Evolutionary conservation across 1,139 yeast species (phyloP).

Genomic region (Trichomonascaceae sp.): DNA sequence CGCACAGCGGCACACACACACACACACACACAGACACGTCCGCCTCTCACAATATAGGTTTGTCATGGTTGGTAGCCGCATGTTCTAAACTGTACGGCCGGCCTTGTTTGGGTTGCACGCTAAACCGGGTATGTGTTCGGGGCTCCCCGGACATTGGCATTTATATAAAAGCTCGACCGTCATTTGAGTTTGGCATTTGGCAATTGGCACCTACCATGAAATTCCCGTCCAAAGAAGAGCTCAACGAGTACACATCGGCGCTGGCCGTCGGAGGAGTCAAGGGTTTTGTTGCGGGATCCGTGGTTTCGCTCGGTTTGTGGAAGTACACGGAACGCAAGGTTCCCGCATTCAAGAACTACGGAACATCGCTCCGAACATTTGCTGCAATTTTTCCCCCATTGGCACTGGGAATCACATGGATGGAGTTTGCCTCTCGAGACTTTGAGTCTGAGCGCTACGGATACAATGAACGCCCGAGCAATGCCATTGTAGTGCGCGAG

Average conservation of each 20-base stretch:
- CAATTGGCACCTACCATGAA: too few species aligned
- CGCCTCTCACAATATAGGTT: too few species aligned
- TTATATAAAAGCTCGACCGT: too few species aligned
- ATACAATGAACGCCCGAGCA: conserved; percentile 3
- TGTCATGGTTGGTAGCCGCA: too few species aligned
- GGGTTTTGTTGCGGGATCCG: conserved; percentile 47
- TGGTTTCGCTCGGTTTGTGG: conserved; percentile 34
- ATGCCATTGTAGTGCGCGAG: conserved; percentile 3
- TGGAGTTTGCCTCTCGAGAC: conserved; percentile 23
- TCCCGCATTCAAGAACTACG: conserved; percentile 8
- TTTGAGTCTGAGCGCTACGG: conserved; percentile 18
- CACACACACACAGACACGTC: too few species aligned
- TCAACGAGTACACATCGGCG: conserved; percentile 45
- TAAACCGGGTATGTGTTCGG: too few species aligned
- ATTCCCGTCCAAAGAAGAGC: conserved; percentile 51
- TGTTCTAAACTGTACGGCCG: too few species aligned
- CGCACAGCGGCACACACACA: too few species aligned
- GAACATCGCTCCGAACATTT: conserved; percentile 19
- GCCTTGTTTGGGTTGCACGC: too few species aligned
- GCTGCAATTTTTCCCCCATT: conserved; percentile 19
- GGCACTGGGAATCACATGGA: conserved; percentile 19
- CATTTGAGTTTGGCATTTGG: too few species aligned
- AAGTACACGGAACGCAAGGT: conserved; percentile 10
- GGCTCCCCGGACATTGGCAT: too few species aligned
- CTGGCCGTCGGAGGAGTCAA: conserved; percentile 47